Percentiles rank a stretch among this genome's conserved stretches.
phyloP scores from a whole-genome alignment of 2,329 filamentous ascomycete species.

The Incumbomyces lentus region DNA sequence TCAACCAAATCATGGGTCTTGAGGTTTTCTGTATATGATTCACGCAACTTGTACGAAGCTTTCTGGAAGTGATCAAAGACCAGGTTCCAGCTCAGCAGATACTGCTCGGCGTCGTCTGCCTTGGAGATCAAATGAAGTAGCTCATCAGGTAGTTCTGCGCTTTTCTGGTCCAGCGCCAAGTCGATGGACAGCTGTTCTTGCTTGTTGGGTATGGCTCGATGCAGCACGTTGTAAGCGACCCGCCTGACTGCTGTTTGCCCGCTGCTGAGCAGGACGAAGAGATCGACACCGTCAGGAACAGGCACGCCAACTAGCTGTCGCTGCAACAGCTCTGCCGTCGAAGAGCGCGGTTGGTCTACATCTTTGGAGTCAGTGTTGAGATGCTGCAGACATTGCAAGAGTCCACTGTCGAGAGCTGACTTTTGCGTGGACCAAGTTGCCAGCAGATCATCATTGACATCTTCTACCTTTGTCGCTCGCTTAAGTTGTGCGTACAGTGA shows the following conservation, averaged over 20 bases:
- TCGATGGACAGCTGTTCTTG: slow-evolving; percentile 80
- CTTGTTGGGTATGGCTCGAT: slow-evolving; percentile 62
- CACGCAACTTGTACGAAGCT: slow-evolving; percentile 71
- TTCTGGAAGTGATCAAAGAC: slow-evolving; percentile 76
- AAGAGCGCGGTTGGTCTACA: slow-evolving; percentile 48
- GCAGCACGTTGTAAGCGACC: slow-evolving; percentile 69
- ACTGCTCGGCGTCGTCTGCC: slow-evolving; percentile 55
- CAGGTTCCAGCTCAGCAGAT: slow-evolving; percentile 80
- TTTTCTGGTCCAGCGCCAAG: slow-evolving; percentile 42
- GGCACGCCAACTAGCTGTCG: slow-evolving; percentile 46
- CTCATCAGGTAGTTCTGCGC: slow-evolving; percentile 69
- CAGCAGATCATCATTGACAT: slow-evolving; percentile 66
- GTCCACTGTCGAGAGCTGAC: slow-evolving; percentile 43
- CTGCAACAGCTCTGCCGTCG: slow-evolving; percentile 65
- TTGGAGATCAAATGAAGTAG: slow-evolving; percentile 74
- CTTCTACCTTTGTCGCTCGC: slow-evolving; percentile 39
- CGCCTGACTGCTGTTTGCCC: slow-evolving; percentile 66
- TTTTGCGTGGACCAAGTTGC: slow-evolving; percentile 59
- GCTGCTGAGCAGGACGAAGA: slow-evolving; percentile 68
- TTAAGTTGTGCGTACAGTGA: slow-evolving; percentile 58
- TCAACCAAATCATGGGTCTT: slow-evolving; percentile 56
- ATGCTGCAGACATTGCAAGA: slow-evolving; percentile 44
- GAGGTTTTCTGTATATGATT: slow-evolving; percentile 68
- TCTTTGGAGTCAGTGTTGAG: slow-evolving; percentile 45
- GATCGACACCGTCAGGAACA: slow-evolving; percentile 48